Conservation (phyloP, 1,284 basidiomycete species). For the Jaminaea rosea region DNA sequence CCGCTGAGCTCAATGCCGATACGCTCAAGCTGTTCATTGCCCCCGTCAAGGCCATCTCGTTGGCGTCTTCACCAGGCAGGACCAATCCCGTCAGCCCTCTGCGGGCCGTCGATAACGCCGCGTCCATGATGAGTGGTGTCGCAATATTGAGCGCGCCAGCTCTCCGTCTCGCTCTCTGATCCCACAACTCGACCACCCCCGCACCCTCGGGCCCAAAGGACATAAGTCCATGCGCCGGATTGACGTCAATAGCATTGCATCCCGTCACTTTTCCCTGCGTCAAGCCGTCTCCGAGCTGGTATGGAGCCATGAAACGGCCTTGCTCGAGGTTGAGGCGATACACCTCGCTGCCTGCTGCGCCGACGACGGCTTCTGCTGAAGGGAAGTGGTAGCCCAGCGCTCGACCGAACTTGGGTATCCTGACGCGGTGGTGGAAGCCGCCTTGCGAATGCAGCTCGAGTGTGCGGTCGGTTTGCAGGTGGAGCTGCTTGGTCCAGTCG, state of each 20-base stretch:
- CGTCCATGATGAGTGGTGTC: constrained; percentile 48
- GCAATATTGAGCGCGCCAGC: constrained; percentile 75
- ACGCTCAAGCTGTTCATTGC: constrained; percentile 56
- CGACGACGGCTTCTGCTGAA: constrained; percentile 68
- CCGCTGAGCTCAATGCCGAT: constrained; percentile 63
- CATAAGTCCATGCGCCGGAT: constrained; percentile 82
- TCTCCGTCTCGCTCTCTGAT: constrained; percentile 69
- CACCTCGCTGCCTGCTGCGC: constrained; percentile 71
- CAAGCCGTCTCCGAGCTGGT: constrained; percentile 27
- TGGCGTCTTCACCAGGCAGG: constrained; percentile 12
- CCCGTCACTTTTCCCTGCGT: constrained; percentile 56
- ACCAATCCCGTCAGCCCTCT: constrained; percentile 42
- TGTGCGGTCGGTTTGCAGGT: constrained; percentile 90
- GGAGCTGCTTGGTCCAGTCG: constrained; percentile 98
- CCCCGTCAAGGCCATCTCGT: constrained; percentile 38
- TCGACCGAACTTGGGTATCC: constrained; percentile 89
- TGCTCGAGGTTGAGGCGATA: constrained; percentile 92
- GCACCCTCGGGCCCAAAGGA: constrained; percentile 72
- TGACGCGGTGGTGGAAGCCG: constrained; percentile 80
- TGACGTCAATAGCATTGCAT: constrained; percentile 85
- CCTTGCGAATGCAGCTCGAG: constrained; percentile 89
- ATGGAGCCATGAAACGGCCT: constrained; percentile 63
- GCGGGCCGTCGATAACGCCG: constrained; percentile 45
- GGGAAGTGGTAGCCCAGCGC: constrained; percentile 81
- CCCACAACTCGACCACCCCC: constrained; percentile 90